Percentiles rank a stretch among this genome's conserved stretches.
Conservation (phyloP, 2,329 filamentous ascomycete genomes). For the Diplodia scrobiculata region DNA sequence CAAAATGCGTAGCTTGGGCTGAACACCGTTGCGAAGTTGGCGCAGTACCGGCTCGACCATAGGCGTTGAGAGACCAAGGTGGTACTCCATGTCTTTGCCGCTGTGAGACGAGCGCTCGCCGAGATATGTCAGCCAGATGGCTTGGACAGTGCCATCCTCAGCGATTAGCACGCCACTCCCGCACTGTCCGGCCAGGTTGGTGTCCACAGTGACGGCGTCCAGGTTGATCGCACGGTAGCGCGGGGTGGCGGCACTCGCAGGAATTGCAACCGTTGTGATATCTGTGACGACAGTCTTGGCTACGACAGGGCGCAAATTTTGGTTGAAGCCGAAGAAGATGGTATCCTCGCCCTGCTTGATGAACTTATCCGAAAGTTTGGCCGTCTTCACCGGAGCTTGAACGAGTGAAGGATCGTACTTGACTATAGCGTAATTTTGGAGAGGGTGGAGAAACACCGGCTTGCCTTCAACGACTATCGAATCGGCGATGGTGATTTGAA, state of each 20-base stretch:
- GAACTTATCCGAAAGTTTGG: constrained; percentile 74
- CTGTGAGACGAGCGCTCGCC: constrained; percentile 79
- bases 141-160: constrained; percentile 89
- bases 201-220: constrained; percentile 91
- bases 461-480: constrained; percentile 93
- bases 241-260: constrained; percentile 86
- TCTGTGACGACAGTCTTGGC: constrained; percentile 94
- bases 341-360: constrained; percentile 93
- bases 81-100: constrained; percentile 92
- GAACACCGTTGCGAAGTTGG: constrained; percentile 77
- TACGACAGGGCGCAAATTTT: constrained; percentile 90
- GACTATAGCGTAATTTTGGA: constrained; percentile 95
- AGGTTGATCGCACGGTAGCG: constrained; percentile 91
- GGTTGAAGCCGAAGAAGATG: constrained; percentile 97
- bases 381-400: constrained; percentile 89
- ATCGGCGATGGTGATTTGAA: constrained; percentile 93
- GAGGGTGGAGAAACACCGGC: constrained; percentile 90
- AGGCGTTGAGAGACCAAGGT: constrained; percentile 86
- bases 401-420: constrained; percentile 93
- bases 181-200: constrained; percentile 80
- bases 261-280: constrained; percentile 94
- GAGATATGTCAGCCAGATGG: constrained; percentile 94
- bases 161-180: constrained; percentile 90
- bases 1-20: constrained; percentile 82
- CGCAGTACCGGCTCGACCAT: constrained; percentile 85